phyloP scores from a whole-genome alignment of 2,329 filamentous ascomycete species.

The Alternaria solani region DNA sequence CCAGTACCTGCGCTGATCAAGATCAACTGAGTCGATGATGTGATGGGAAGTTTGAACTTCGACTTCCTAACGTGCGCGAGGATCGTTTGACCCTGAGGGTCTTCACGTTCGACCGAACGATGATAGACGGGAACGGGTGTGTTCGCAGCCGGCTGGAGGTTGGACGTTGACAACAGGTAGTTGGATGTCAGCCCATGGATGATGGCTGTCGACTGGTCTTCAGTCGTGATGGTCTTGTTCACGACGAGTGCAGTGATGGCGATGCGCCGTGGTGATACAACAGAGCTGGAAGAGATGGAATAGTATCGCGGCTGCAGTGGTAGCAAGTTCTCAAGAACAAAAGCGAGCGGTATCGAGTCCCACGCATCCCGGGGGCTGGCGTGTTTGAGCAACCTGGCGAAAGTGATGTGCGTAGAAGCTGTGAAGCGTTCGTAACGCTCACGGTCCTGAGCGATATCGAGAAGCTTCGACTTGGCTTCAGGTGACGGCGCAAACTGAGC shows the following conservation, averaged over 20 bases:
- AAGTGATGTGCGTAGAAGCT: constrained; percentile 45
- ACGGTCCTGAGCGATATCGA: constrained; percentile 44
- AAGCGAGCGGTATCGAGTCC: constrained; percentile 45
- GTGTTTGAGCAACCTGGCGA: constrained; percentile 50
- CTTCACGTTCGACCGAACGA: constrained; percentile 16
- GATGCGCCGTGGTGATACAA: constrained; percentile 46
- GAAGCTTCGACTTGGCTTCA: constrained; percentile 42
- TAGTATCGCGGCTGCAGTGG: constrained; percentile 44
- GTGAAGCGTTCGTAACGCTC: constrained; percentile 44
- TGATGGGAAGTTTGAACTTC: constrained; percentile 58
- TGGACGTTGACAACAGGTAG: constrained; percentile 48
- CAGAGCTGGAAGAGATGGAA: constrained; percentile 50
- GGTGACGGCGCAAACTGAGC: constrained; percentile 52
- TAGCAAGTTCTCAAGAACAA: constrained; percentile 40
- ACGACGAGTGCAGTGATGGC: constrained; percentile 53
- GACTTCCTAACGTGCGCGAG: constrained; percentile 54
- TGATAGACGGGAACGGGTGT: constrained; percentile 25
- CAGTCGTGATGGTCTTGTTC: constrained; percentile 36
- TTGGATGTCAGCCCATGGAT: constrained; percentile 52
- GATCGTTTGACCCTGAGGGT: constrained; percentile 34
- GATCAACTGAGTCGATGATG: constrained; percentile 47
- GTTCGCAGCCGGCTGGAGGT: constrained; percentile 25
- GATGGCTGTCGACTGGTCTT: constrained; percentile 18
- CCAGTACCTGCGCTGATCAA: constrained; percentile 51
- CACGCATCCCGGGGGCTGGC: constrained; percentile 39